These are phyloP conservation scores for Plantago coronopus DNA, from an alignment of 305 asterid species.

Conservation along the genomic window DNA sequence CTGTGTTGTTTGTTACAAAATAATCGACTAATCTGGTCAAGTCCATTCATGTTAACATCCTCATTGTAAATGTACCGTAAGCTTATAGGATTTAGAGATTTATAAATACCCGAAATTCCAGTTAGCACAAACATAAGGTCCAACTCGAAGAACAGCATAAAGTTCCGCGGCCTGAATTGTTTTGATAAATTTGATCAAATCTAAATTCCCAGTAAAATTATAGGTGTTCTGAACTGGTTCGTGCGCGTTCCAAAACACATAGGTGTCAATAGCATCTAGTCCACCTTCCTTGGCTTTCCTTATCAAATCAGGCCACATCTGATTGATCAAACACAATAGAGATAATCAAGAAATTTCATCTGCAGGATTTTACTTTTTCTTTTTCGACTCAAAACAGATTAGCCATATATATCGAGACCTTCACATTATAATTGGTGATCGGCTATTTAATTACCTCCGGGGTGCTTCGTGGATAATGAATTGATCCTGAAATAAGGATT, in stretches of 20 bases:
- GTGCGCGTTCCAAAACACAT: conserved; percentile 91
- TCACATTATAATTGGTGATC: no score
- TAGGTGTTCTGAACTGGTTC: conserved; percentile 89
- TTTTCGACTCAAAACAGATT: no score
- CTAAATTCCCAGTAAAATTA: conserved; percentile 89
- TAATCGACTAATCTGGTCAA: no score
- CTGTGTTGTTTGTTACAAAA: neutral
- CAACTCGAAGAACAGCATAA: conserved; percentile 83
- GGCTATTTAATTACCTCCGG: conserved; percentile 54
- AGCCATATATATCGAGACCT: no score
- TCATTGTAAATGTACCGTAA: neutral
- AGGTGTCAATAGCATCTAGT: conserved; percentile 83
- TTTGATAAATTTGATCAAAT: conserved; percentile 80
- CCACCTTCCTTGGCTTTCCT: conserved; percentile 92
- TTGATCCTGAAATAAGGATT: conserved; percentile 82
- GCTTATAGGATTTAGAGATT: no score
- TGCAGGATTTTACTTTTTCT: no score
- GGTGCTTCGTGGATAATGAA: conserved; percentile 91
- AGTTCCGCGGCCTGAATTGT: conserved; percentile 86
- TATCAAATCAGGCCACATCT: conserved; percentile 98
- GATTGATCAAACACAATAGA: conserved; percentile 13
- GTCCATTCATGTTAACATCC: conserved; percentile 1
- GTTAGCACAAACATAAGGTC: conserved; percentile 95
- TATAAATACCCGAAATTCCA: conserved; percentile 99
- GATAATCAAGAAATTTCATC: no score